Conservation (phyloP, 192 early-diverging fungal genomes). For the Dimargaris cristalligena region DNA sequence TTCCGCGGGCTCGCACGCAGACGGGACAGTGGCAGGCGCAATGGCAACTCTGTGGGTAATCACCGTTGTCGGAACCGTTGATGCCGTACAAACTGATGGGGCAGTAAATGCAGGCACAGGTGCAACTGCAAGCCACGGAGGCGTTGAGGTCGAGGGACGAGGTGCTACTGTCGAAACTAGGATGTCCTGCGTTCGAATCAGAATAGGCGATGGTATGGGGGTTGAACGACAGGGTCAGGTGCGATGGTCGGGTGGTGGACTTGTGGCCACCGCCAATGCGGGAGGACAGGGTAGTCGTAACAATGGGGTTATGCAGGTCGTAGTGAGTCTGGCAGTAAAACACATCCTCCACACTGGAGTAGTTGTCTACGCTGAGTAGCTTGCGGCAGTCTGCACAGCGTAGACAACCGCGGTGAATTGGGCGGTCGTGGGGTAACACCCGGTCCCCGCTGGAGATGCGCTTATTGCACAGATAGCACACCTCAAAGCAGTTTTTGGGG, state of each 20-base stretch:
- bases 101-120: neutral
- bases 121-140: neutral
- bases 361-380: neutral
- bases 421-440: conserved; percentile 6
- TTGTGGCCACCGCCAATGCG: too few relatives aligned
- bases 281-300: neutral
- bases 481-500: conserved; percentile 1
- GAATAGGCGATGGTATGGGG: neutral
- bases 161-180: neutral
- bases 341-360: neutral
- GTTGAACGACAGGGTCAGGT: neutral
- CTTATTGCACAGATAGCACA: conserved; percentile 6
- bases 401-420: conserved; percentile 3
- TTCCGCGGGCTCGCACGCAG: conserved; percentile 1
- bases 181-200: neutral
- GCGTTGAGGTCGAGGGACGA: neutral
- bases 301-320: neutral
- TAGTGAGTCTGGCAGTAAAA: conserved; percentile 7
- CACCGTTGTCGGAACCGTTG: neutral
- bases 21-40: conserved; percentile 3
- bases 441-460: neutral
- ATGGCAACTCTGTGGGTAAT: neutral
- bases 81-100: conserved; percentile 7
- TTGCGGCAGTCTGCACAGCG: neutral
- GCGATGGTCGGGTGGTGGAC: too few relatives aligned